phyloP scores from a whole-genome alignment of 441 rosid species.

The Adansonia gregorii region DNA sequence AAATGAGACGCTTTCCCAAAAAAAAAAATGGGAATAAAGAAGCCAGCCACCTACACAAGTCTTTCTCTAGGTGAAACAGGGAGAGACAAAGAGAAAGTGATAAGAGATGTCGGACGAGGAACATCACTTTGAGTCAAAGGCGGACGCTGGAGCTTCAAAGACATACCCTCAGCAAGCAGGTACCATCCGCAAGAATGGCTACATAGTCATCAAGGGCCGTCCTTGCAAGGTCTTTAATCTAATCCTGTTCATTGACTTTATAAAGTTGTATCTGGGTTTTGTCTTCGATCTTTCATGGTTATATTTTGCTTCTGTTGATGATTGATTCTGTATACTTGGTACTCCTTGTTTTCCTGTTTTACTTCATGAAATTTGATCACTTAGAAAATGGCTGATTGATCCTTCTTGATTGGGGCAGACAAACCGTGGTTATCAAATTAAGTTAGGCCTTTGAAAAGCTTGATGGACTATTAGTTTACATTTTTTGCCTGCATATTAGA shows the following conservation, averaged over 20 bases:
- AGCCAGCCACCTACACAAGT: background rate
- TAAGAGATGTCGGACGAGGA: conserved; percentile 72
- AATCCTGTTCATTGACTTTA: background rate
- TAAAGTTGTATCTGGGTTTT: background rate
- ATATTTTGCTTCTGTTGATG: background rate
- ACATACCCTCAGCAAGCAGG: conserved; percentile 75
- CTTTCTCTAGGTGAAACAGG: background rate
- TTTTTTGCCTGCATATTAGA: background rate
- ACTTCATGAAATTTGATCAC: background rate
- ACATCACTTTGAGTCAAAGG: conserved; percentile 74
- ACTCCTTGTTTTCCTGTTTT: background rate
- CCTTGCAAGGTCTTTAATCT: conserved; percentile 62
- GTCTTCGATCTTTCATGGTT: conserved; percentile 25
- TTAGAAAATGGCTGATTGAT: conserved; percentile 9
- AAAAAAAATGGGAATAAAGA: background rate
- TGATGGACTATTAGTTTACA: background rate
- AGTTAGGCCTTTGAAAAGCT: background rate
- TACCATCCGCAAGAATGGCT: conserved; percentile 64
- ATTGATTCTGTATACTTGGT: background rate
- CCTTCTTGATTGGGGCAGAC: background rate
- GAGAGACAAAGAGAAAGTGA: too few relatives aligned
- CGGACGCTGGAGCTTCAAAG: conserved; percentile 75
- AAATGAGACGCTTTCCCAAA: background rate
- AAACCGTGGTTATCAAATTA: background rate
- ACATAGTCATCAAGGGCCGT: conserved; percentile 63